A percentile compares a stretch with the other conserved stretches of the same genome.
These are phyloP conservation scores for Colletotrichum lini DNA, from an alignment of 2,329 filamentous ascomycete species.

Conservation along the genomic window DNA sequence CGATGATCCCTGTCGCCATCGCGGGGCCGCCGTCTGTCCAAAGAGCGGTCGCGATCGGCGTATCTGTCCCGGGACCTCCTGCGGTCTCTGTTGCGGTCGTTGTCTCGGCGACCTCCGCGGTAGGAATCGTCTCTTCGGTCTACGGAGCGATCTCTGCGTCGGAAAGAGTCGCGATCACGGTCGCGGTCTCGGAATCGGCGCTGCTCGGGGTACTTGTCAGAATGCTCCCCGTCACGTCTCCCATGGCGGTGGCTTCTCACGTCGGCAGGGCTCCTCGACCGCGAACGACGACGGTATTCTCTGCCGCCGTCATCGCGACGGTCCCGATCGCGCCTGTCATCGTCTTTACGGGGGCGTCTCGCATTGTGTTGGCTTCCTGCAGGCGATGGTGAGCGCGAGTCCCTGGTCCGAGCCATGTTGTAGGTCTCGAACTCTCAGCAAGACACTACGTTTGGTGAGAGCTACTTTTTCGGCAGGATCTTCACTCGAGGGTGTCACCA, in stretches of 20 bases:
- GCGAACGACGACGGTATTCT: slow-evolving; percentile 69
- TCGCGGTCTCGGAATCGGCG: slow-evolving; percentile 71
- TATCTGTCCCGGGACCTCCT: slow-evolving; percentile 75
- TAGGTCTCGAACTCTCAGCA: slow-evolving; percentile 58
- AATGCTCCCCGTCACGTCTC: slow-evolving; percentile 46
- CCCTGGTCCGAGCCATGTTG: slow-evolving; percentile 74
- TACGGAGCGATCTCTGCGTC: slow-evolving; percentile 79
- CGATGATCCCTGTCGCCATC: slow-evolving; percentile 76
- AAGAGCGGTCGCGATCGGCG: slow-evolving; percentile 71
- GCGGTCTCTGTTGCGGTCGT: slow-evolving; percentile 67
- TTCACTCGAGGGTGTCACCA: slow-evolving; percentile 34
- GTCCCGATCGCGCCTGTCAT: slow-evolving; percentile 69
- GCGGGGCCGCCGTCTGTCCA: slow-evolving; percentile 67
- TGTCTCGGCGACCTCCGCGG: slow-evolving; percentile 72
- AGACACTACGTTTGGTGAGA: slow-evolving; percentile 49
- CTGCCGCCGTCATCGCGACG: slow-evolving; percentile 64
- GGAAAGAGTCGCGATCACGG: slow-evolving; percentile 69
- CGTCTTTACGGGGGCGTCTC: slow-evolving; percentile 76
- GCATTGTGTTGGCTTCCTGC: slow-evolving; percentile 86
- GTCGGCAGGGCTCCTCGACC: slow-evolving; percentile 74
- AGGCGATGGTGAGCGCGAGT: slow-evolving; percentile 92
- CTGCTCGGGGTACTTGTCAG: slow-evolving; percentile 63
- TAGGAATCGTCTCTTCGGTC: slow-evolving; percentile 76
- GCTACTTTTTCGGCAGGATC: slow-evolving; percentile 43
- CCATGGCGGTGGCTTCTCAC: slow-evolving; percentile 60